Evolutionary conservation across 768 basidiomycete species (phyloP).

Genomic region (Porpolomopsis calyptriformis): DNA sequence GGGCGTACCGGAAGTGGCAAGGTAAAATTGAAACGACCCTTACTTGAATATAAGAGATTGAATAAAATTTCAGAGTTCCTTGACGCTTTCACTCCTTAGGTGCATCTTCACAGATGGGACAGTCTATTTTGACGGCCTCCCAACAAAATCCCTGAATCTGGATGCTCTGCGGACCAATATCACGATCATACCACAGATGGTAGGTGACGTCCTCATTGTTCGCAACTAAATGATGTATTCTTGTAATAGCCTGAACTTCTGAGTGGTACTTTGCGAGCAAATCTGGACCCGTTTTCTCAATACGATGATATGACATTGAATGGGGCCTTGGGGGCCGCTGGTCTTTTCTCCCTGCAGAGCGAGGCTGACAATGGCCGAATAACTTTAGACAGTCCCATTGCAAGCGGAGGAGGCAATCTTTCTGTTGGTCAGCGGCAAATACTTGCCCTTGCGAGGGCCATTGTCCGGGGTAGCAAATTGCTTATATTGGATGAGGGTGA

Average conservation of each 20-base stretch:
- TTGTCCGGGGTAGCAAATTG: constrained; percentile 47
- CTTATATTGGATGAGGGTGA: constrained; percentile 55
- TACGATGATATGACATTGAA: constrained; percentile 40
- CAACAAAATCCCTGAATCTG: constrained; percentile 40
- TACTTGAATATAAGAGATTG: too few relatives aligned
- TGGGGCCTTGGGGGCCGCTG: constrained; percentile 30
- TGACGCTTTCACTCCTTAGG: constrained; percentile 44
- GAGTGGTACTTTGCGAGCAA: constrained; percentile 50
- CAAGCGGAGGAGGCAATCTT: constrained; percentile 57
- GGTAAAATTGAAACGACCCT: too few relatives aligned
- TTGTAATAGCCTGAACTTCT: constrained; percentile 36
- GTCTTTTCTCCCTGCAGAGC: constrained; percentile 29
- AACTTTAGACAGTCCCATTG: constrained; percentile 34
- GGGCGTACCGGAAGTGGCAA: constrained; percentile 39
- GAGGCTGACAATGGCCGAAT: constrained; percentile 39
- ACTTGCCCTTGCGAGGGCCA: constrained; percentile 53
- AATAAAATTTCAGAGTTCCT: constrained; percentile 35
- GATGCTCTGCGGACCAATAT: constrained; percentile 46
- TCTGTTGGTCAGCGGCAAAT: constrained; percentile 71
- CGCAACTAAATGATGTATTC: not conserved
- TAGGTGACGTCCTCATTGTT: constrained; percentile 13
- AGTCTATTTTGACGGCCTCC: constrained; percentile 46
- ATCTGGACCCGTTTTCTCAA: constrained; percentile 57
- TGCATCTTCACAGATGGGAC: constrained; percentile 48
- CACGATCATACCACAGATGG: constrained; percentile 48